phyloP scores from a whole-genome alignment of 768 basidiomycete genomes.

The Inosperma sp. region DNA sequence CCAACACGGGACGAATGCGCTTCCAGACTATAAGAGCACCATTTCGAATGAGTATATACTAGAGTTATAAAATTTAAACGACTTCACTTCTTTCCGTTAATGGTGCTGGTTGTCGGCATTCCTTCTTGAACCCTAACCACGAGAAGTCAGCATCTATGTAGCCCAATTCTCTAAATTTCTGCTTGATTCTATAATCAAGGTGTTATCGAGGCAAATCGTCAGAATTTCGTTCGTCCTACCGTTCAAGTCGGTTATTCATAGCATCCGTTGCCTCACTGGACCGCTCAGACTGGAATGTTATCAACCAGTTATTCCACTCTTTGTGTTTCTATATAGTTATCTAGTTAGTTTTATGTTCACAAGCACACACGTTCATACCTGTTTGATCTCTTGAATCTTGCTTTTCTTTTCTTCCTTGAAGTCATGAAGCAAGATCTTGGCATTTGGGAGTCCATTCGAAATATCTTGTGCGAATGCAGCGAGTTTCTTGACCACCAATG shows the following conservation, averaged over 20 bases:
- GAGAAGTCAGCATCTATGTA: conserved; percentile 1
- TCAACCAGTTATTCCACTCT: background rate
- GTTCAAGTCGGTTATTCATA: background rate
- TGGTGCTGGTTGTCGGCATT: background rate
- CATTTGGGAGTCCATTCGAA: conserved; percentile 16
- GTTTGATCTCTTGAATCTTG: background rate
- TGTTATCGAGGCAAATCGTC: background rate
- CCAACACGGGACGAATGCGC: background rate
- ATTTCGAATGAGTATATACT: background rate
- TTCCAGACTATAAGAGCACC: background rate
- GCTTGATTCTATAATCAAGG: background rate
- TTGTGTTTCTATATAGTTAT: background rate
- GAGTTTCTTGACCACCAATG: conserved; percentile 19
- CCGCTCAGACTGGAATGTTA: background rate
- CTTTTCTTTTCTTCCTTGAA: conserved; percentile 1
- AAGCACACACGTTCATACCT: background rate
- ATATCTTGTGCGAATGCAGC: conserved; percentile 16
- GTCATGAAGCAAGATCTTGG: conserved; percentile 8
- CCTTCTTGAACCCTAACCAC: background rate
- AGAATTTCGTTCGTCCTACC: background rate
- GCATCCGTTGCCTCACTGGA: background rate
- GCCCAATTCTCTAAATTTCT: conserved; percentile 3
- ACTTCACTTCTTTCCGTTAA: conserved; percentile 26
- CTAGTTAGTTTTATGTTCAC: background rate
- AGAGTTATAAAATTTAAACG: background rate